phyloP scores from a whole-genome alignment of 352 stramenopile genomes.

The Aphanomyces invadans region DNA sequence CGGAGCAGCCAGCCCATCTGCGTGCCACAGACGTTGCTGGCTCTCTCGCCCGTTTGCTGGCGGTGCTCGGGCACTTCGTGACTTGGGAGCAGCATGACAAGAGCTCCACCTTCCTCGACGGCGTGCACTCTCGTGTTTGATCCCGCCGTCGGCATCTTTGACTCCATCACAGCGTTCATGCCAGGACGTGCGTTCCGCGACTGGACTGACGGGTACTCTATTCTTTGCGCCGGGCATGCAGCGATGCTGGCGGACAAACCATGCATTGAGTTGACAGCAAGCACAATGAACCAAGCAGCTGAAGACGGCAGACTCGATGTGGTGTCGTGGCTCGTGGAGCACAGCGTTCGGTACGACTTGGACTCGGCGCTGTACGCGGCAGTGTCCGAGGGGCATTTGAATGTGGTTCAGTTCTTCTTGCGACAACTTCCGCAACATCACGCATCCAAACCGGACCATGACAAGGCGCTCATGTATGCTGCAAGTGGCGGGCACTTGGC shows the following conservation, averaged over 20 bases:
- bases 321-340: background rate
- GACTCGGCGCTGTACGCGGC: background rate
- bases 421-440: background rate
- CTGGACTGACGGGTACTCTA: slow-evolving; percentile 2
- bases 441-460: too few relatives aligned
- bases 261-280: background rate
- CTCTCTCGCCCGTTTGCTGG: too few relatives aligned
- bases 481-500: background rate
- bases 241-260: background rate
- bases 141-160: background rate
- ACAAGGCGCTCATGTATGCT: background rate
- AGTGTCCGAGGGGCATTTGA: background rate
- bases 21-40: too few relatives aligned
- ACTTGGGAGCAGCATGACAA: background rate
- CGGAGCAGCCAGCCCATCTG: too few relatives aligned
- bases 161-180: slow-evolving; percentile 2
- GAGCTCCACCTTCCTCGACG: background rate
- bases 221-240: background rate
- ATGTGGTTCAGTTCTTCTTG: slow-evolving; percentile 2
- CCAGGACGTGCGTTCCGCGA: background rate
- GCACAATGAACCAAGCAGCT: background rate
- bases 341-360: background rate
- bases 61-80: background rate
- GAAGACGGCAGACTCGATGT: background rate
- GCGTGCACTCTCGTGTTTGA: background rate